Base-by-base conservation (phyloP, 192 early-diverging fungal species). In the Lobosporangium transversale region DNA sequence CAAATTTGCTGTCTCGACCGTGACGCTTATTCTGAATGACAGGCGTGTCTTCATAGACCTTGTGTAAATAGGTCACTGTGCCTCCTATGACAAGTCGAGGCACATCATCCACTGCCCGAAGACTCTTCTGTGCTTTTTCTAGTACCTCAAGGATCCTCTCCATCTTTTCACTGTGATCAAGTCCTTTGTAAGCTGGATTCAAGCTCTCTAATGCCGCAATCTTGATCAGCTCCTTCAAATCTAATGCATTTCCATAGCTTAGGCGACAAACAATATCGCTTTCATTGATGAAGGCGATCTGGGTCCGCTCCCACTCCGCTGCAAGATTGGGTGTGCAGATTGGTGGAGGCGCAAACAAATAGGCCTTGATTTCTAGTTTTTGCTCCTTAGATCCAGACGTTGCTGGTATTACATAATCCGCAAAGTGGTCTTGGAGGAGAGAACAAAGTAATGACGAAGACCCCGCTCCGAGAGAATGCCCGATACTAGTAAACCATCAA, bases 211-310 rank as follows among this genome's bases (percentile, higher is more conserved):
- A 33, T 12, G 80, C 80, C 1, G 62, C 80, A 35, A 78, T 74
- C 45, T 81, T 81, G 51, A 81, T 70, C n/a, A 81, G 60, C 32
- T 81, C 80, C 58, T 81, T 81, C 54, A 81, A 62, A 50, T 81
- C 80, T 57, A 81, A 53, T 14, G 69, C 58, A 52, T 81, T 81
- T 33, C 80, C 80, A 24, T 81, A 81, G 36, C 68, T 70, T 15
- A 81, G 26, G 14, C 80, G 43, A 48, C 67, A 62, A 15, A 81
- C 74, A 53, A 81, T 66, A 36, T 81, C 80, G 52, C 69, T 81
- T 52, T 81, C 80, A 27, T 81, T 81, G 33, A 81, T 62, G 53
- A 81, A 81, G 3, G 68, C 42, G 35, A 75, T 81, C 50, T 78
- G 62, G 43, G 74, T 67, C 4, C 67, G 47, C 23, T 71, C 62